A percentile compares a stretch with the other conserved stretches of the same genome.
phyloP scores from a whole-genome alignment of 2,329 filamentous ascomycete species.

The Berkeleyomyces basicola region DNA sequence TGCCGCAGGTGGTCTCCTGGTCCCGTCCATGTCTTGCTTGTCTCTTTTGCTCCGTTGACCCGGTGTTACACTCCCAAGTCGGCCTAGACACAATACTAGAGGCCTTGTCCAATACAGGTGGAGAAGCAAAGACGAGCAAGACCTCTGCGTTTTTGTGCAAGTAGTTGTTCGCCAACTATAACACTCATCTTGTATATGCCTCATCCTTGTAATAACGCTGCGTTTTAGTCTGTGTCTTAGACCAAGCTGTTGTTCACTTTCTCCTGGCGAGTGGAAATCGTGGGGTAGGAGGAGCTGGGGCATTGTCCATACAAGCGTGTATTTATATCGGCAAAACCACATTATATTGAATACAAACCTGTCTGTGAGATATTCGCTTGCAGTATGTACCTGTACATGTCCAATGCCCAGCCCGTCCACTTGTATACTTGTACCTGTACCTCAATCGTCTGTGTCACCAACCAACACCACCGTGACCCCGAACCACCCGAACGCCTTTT shows the following conservation, averaged over 20 bases:
- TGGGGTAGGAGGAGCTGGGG: background rate
- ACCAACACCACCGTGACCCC: background rate
- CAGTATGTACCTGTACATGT: background rate
- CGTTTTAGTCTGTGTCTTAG: background rate
- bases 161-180: background rate
- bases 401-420: background rate
- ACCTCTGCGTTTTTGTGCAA: too few species aligned
- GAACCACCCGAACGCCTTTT: background rate
- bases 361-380: background rate
- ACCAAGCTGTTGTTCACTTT: background rate
- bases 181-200: background rate
- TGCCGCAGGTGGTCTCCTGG: too few species aligned
- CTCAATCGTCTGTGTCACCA: background rate
- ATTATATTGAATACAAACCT: background rate
- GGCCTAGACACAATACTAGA: too few species aligned
- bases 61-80: background rate
- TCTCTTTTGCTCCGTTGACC: background rate
- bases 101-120: too few species aligned
- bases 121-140: too few species aligned
- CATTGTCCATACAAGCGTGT: background rate
- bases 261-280: background rate
- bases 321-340: background rate
- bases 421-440: too few species aligned
- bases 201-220: background rate
- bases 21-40: background rate